Percentiles rank a stretch among this genome's conserved stretches.
These are phyloP conservation scores for Zanthoxylum bungeanum DNA, from an alignment of 345 rosid species.

Conservation along the genomic window DNA sequence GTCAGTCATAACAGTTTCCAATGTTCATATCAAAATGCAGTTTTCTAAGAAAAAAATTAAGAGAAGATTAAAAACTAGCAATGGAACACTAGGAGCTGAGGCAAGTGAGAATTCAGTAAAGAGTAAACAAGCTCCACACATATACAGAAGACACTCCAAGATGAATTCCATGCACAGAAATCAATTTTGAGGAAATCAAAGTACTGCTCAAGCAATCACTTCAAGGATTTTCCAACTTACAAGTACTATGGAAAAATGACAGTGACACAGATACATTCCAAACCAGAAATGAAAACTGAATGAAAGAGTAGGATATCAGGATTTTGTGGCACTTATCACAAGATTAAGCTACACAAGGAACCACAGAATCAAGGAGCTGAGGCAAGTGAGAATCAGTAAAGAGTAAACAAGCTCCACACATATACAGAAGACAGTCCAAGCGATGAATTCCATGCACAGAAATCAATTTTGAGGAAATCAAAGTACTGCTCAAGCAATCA, in stretches of 20 bases:
- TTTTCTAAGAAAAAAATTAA: background rate
- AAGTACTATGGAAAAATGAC: background rate
- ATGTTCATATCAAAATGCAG: background rate
- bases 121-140: background rate
- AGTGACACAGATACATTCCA: background rate
- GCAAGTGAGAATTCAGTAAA: background rate
- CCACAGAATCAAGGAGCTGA: background rate
- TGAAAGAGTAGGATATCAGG: background rate
- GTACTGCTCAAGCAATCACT: background rate
- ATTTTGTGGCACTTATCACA: background rate
- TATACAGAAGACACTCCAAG: background rate
- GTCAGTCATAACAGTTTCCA: background rate
- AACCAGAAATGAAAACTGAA: background rate
- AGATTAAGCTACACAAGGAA: background rate
- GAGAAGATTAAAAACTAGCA: too few species aligned
- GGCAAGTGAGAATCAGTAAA: too few species aligned
- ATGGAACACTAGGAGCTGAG: too few species aligned
- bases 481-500: background rate
- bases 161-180: background rate
- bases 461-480: too few species aligned
- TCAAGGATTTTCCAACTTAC: background rate
- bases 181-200: background rate
- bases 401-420: too few species aligned
- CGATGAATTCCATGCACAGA: too few species aligned
- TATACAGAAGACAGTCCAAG: too few species aligned